Conservation (phyloP, 2,329 filamentous ascomycete species). For the Penicillium sp. region DNA sequence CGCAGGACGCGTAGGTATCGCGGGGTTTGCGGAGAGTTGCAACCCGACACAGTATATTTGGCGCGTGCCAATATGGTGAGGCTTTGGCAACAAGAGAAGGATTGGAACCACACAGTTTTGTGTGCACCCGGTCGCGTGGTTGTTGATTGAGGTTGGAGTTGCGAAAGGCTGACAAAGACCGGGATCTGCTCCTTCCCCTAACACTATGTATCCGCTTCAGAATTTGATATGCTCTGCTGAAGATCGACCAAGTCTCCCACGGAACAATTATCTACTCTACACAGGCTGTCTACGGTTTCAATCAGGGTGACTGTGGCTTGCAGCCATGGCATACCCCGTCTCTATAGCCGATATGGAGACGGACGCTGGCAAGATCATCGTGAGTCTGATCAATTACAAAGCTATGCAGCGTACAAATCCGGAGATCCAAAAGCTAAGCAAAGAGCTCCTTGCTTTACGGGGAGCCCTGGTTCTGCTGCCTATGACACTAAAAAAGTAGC, state of each 20-base stretch:
- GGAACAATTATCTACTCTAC: no score
- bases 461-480: constrained; percentile 18
- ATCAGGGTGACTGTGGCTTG: not conserved
- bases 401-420: constrained; percentile 12
- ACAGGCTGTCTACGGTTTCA: not conserved
- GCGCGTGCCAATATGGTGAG: not conserved
- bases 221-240: not conserved
- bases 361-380: constrained; percentile 14
- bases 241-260: not conserved
- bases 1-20: not conserved
- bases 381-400: constrained; percentile 16
- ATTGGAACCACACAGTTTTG: not conserved
- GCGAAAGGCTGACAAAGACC: not conserved
- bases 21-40: not conserved
- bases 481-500: not conserved
- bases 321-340: constrained; percentile 14
- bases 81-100: not conserved
- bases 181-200: not conserved
- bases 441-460: constrained; percentile 18
- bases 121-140: not conserved
- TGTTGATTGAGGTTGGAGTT: not conserved
- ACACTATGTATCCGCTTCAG: no score
- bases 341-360: constrained; percentile 16
- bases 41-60: not conserved
- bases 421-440: constrained; percentile 17